Evolutionary conservation across 1,284 basidiomycete species (phyloP).

Genomic region (Malassezia obtusa): DNA sequence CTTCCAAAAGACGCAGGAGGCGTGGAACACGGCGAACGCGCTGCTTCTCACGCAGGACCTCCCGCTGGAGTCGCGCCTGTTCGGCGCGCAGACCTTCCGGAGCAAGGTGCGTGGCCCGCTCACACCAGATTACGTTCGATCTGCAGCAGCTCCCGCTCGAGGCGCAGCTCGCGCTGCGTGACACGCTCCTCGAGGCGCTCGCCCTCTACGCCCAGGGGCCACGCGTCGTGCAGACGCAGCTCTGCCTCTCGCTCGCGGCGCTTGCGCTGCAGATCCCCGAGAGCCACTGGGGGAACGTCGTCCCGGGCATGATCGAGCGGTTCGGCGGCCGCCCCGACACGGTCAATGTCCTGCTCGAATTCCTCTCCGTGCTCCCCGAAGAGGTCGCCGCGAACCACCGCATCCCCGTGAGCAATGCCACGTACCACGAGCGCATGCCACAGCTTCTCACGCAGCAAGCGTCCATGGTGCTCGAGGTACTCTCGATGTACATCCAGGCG

Average conservation of each 20-base stretch:
- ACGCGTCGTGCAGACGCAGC: constrained; percentile 73
- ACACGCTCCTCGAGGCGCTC: constrained; percentile 74
- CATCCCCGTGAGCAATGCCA: constrained; percentile 77
- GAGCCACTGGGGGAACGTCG: constrained; percentile 64
- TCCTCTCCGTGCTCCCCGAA: constrained; percentile 82
- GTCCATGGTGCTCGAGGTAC: constrained; percentile 63
- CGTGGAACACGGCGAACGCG: constrained; percentile 88
- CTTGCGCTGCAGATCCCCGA: constrained; percentile 79
- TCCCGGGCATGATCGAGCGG: constrained; percentile 70
- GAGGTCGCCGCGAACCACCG: constrained; percentile 75
- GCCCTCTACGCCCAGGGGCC: constrained; percentile 62
- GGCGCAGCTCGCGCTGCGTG: constrained; percentile 67
- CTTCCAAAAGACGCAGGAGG: constrained; percentile 60
- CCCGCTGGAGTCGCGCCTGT: constrained; percentile 72
- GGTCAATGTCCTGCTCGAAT: constrained; percentile 75
- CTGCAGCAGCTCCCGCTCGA: constrained; percentile 70
- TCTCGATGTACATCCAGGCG: constrained; percentile 83
- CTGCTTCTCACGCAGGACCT: constrained; percentile 72
- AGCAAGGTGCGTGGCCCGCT: constrained; percentile 56
- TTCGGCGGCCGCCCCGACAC: constrained; percentile 76
- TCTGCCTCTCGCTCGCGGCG: constrained; percentile 79
- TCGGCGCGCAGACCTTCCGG: constrained; percentile 92
- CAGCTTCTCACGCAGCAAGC: constrained; percentile 55
- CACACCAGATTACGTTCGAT: constrained; percentile 69
- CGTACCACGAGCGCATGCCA: constrained; percentile 51